phyloP scores from a whole-genome alignment of 179 eudicot species.

The Patellifolia procumbens region DNA sequence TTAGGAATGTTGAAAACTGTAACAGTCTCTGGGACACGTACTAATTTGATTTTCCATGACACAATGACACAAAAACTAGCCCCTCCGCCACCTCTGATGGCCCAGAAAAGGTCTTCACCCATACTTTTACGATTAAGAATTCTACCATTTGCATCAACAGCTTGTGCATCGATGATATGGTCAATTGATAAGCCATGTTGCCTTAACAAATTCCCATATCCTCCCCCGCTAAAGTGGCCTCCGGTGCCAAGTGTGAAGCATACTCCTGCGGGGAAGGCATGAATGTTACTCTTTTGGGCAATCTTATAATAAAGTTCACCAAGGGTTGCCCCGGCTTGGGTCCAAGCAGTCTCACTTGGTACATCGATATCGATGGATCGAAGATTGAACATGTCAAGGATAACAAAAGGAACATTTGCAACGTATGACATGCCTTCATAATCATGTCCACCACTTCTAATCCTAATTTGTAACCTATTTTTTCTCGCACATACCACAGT shows the following conservation, averaged over 20 bases:
- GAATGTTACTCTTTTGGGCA: constrained; percentile 21
- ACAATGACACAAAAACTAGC: constrained; percentile 39
- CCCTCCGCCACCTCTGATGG: constrained; percentile 40
- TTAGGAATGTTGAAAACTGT: constrained; percentile 31
- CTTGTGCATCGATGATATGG: constrained; percentile 35
- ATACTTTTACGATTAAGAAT: constrained; percentile 22
- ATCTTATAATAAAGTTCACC: constrained; percentile 39
- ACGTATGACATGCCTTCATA: constrained; percentile 32
- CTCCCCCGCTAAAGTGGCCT: constrained; percentile 41
- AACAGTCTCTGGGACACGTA: constrained; percentile 30
- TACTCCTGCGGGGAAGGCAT: constrained; percentile 37
- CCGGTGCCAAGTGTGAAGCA: constrained; percentile 34
- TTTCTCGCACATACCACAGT: constrained; percentile 24
- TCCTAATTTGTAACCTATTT: constrained; percentile 13
- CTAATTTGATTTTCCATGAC: constrained; percentile 36
- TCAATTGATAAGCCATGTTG: constrained; percentile 37
- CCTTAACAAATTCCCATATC: constrained; percentile 37
- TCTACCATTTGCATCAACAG: constrained; percentile 29
- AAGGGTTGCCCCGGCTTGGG: constrained; percentile 35
- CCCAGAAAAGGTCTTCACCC: constrained; percentile 41
- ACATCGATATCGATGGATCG: constrained; percentile 27
- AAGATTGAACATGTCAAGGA: constrained; percentile 35
- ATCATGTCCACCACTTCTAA: constrained; percentile 22
- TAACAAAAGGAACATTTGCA: constrained; percentile 22
- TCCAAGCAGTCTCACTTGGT: constrained; percentile 24